Evolutionary conservation across 2,329 filamentous ascomycete species (phyloP).

Genomic region (Alternaria postmessia): DNA sequence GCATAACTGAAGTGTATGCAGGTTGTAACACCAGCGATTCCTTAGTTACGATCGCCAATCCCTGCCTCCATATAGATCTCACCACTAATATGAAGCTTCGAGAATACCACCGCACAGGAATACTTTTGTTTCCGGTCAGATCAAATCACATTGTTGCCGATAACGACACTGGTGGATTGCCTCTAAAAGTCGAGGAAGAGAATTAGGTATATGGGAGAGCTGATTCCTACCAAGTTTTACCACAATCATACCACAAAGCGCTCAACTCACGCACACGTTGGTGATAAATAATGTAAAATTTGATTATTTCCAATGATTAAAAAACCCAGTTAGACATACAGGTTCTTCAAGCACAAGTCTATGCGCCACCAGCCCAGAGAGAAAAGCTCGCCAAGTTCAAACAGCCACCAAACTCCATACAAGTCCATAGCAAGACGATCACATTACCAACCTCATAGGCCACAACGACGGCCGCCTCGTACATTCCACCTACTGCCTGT

Average conservation of each 20-base stretch:
- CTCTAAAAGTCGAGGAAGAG: no score
- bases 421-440: neutral
- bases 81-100: no score
- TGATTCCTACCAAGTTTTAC: no score
- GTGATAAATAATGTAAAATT: neutral
- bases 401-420: neutral
- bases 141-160: no score
- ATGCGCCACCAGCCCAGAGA: neutral
- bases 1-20: neutral
- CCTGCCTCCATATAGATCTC: no score
- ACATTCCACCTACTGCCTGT: neutral
- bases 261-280: neutral
- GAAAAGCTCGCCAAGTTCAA: neutral
- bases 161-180: no score
- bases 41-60: no score
- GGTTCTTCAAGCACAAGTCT: neutral
- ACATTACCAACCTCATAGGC: neutral
- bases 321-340: neutral
- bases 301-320: neutral
- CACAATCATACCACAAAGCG: no score
- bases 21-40: no score
- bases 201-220: no score
- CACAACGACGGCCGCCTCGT: neutral
- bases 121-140: no score
- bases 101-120: no score